phyloP scores from a whole-genome alignment of 2,329 filamentous ascomycete species.

The Thermomyces lanuginosus region DNA sequence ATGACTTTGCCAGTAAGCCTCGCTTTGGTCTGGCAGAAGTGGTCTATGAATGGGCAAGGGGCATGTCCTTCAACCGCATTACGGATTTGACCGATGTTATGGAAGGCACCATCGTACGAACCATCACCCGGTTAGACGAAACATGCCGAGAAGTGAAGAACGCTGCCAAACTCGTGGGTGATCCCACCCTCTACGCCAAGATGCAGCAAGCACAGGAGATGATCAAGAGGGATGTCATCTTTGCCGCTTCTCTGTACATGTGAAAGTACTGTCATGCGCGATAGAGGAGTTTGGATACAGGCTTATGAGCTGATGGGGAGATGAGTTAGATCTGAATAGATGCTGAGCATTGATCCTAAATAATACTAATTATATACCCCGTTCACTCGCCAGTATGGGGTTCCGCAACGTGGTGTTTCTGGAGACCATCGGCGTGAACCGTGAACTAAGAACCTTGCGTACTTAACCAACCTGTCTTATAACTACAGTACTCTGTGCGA shows the following conservation, averaged over 20 bases:
- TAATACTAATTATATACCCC: too few species aligned
- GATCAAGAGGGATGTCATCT: conserved; percentile 91
- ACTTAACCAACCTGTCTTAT: too few species aligned
- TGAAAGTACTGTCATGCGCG: too few species aligned
- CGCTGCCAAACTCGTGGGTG: conserved; percentile 84
- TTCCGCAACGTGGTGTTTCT: too few species aligned
- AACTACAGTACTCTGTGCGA: too few species aligned
- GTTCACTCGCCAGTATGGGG: too few species aligned
- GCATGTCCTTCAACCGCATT: conserved; percentile 97
- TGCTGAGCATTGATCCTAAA: too few species aligned
- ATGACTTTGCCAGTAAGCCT: conserved; percentile 75
- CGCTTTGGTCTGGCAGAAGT: conserved; percentile 93
- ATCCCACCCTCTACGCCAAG: conserved; percentile 83
- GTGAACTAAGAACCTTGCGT: too few species aligned
- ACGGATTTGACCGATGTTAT: conserved; percentile 90
- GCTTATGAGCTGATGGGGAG: too few species aligned
- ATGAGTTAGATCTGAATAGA: too few species aligned
- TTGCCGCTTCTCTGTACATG: conserved; percentile 78
- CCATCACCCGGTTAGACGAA: conserved; percentile 86
- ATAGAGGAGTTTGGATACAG: too few species aligned
- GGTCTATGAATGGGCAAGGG: conserved; percentile 94
- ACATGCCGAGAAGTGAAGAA: conserved; percentile 96
- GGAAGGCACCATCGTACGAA: conserved; percentile 90
- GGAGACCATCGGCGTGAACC: too few species aligned
- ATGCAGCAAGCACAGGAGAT: conserved; percentile 96